These are phyloP conservation scores for Candida namnaoensis DNA, from an alignment of 805 yeast species.

Conservation along the genomic window DNA sequence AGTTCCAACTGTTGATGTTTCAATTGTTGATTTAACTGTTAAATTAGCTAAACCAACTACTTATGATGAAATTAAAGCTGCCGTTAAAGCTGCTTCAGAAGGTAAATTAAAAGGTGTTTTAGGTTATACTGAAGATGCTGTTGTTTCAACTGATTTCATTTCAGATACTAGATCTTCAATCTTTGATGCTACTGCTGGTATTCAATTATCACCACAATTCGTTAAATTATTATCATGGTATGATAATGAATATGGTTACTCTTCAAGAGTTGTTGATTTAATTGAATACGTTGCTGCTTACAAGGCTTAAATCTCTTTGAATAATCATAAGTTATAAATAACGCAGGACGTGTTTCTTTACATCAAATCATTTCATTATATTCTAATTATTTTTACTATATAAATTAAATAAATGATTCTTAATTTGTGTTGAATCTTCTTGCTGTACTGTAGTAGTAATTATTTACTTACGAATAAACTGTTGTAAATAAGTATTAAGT, in stretches of 20 bases:
- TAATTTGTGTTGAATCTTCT: too few species aligned
- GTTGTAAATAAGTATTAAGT: too few species aligned
- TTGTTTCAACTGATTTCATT: slow-evolving; percentile 63
- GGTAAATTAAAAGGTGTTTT: slow-evolving; percentile 54
- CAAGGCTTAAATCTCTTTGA: slow-evolving; percentile 4
- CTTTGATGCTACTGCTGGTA: slow-evolving; percentile 65
- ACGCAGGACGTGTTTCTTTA: too few species aligned
- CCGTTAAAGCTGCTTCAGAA: slow-evolving; percentile 49
- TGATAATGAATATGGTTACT: slow-evolving; percentile 72
- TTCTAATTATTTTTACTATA: too few species aligned
- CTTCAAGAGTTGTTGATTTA: slow-evolving; percentile 69
- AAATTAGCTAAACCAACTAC: slow-evolving; percentile 49
- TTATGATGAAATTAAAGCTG: slow-evolving; percentile 56
- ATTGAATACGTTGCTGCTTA: slow-evolving; percentile 46
- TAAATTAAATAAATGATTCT: too few species aligned
- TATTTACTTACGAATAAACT: too few species aligned
- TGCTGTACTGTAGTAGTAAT: too few species aligned
- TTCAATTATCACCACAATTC: slow-evolving; percentile 60
- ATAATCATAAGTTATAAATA: too few species aligned
- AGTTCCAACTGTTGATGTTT: slow-evolving; percentile 68
- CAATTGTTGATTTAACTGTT: slow-evolving; percentile 65
- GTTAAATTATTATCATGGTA: slow-evolving; percentile 67
- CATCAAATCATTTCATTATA: too few species aligned
- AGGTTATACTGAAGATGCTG: slow-evolving; percentile 66
- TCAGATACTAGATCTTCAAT: slow-evolving; percentile 54